phyloP scores from a whole-genome alignment of 345 rosid genomes.

The Lepidium sativum region DNA sequence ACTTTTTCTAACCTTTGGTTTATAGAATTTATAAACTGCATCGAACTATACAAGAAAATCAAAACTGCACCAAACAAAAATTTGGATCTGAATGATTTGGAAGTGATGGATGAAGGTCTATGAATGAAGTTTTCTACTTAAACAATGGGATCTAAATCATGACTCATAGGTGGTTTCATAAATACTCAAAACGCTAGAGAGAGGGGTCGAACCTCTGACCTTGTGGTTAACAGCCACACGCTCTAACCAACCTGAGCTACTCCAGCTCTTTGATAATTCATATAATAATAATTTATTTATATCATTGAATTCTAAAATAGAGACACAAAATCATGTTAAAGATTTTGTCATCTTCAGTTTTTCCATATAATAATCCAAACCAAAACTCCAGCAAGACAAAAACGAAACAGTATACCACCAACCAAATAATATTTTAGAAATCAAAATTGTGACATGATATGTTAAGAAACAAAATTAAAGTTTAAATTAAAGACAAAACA shows the following conservation, averaged over 20 bases:
- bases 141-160: neutral
- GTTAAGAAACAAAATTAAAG: neutral
- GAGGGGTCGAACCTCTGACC: constrained; percentile 93
- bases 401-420: constrained; percentile 13
- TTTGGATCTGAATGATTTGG: neutral
- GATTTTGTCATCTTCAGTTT: constrained; percentile 8
- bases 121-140: neutral
- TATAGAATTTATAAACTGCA: too few species aligned
- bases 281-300: neutral
- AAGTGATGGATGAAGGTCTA: neutral
- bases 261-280: constrained; percentile 28
- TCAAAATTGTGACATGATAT: constrained; percentile 2
- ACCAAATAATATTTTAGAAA: constrained; percentile 4
- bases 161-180: too few species aligned
- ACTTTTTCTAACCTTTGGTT: too few species aligned
- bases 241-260: constrained; percentile 95
- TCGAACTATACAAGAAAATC: neutral
- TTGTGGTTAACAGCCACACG: constrained; percentile 97
- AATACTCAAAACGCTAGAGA: constrained; percentile 34
- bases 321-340: neutral
- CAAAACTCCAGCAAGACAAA: constrained; percentile 6
- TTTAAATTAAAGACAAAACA: too few species aligned
- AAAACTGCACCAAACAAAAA: neutral
- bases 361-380: neutral
- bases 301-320: accelerated